Evolutionary conservation across 2,329 filamentous ascomycete species (phyloP).

Genomic region (Grosmannia penicillata): DNA sequence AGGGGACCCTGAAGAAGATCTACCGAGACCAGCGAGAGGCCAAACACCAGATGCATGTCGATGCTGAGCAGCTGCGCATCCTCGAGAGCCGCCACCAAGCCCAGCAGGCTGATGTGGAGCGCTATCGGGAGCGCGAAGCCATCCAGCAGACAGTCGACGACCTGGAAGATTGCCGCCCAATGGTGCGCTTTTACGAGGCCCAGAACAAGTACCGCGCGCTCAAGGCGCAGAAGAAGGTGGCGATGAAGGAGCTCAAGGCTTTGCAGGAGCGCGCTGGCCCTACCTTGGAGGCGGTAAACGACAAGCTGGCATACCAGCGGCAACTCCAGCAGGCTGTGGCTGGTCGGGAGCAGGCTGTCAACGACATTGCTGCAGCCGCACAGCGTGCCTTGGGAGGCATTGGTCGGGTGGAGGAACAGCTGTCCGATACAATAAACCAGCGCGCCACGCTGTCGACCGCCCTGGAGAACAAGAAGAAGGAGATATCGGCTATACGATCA

Average conservation of each 20-base stretch:
- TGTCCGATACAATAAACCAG: slow-evolving; percentile 33
- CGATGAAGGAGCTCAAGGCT: slow-evolving; percentile 39
- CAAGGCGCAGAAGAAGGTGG: slow-evolving; percentile 38
- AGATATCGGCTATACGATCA: slow-evolving; percentile 32
- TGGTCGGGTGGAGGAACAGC: slow-evolving; percentile 20
- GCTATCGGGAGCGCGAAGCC: slow-evolving; percentile 59
- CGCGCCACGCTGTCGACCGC: slow-evolving; percentile 35
- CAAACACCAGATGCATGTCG: slow-evolving; percentile 39
- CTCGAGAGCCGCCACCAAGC: slow-evolving; percentile 60
- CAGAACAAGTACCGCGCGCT: slow-evolving; percentile 31
- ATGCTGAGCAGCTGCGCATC: slow-evolving; percentile 47
- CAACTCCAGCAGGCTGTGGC: slow-evolving; percentile 40
- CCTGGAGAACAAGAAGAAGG: slow-evolving; percentile 34
- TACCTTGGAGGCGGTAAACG: slow-evolving; percentile 50
- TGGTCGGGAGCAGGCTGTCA: slow-evolving; percentile 38
- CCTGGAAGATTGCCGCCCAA: slow-evolving; percentile 49
- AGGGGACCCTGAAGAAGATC: slow-evolving; percentile 56
- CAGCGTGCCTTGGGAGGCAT: slow-evolving; percentile 28
- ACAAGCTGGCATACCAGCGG: slow-evolving; percentile 52
- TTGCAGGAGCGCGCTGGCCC: slow-evolving; percentile 50
- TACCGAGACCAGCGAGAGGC: slow-evolving; percentile 54
- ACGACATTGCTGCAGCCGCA: slow-evolving; percentile 35
- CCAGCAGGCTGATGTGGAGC: slow-evolving; percentile 69
- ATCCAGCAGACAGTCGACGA: slow-evolving; percentile 49
- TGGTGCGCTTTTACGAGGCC: slow-evolving; percentile 48